phyloP scores from a whole-genome alignment of 768 basidiomycete species.

The Xerocomellus amylosporus region DNA sequence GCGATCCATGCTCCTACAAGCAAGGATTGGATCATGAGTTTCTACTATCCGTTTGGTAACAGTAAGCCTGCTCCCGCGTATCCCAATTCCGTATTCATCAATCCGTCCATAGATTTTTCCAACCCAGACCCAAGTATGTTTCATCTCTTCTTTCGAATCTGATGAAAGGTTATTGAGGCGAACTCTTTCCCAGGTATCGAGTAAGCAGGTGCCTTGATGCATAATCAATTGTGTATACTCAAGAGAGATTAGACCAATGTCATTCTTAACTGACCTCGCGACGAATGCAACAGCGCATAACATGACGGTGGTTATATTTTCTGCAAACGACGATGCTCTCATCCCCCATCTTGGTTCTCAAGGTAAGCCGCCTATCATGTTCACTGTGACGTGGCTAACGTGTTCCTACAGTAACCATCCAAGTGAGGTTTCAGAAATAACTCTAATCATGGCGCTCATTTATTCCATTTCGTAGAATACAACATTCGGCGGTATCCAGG shows the following conservation, averaged over 20 bases:
- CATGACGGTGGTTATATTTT: constrained; percentile 56
- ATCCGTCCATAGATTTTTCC: constrained; percentile 15
- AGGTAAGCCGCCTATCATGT: constrained; percentile 36
- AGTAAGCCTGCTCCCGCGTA: constrained; percentile 14
- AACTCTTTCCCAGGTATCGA: constrained; percentile 27
- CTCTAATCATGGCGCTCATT: not conserved
- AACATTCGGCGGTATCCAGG: constrained; percentile 74
- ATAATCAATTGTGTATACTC: not conserved
- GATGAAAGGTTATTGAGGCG: not conserved
- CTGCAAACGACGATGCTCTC: constrained; percentile 69
- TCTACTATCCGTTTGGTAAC: constrained; percentile 37
- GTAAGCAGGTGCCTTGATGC: constrained; percentile 32
- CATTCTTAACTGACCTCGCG: constrained; percentile 62
- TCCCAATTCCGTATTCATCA: not conserved
- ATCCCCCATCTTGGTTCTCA: constrained; percentile 62
- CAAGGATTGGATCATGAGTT: constrained; percentile 39
- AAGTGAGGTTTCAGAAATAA: constrained; percentile 34
- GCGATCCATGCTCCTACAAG: constrained; percentile 71
- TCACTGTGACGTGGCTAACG: constrained; percentile 2
- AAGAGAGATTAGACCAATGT: constrained; percentile 49
- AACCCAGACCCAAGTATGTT: constrained; percentile 34
- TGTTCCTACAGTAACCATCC: constrained; percentile 48
- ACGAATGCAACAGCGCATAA: constrained; percentile 54
- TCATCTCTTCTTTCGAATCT: not conserved
- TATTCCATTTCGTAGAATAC: constrained; percentile 50